Percentiles rank a stretch among this genome's conserved stretches.
These are phyloP conservation scores for Dalbergia cochinchinensis DNA, from an alignment of 306 rosid genomes.

Conservation along the genomic window DNA sequence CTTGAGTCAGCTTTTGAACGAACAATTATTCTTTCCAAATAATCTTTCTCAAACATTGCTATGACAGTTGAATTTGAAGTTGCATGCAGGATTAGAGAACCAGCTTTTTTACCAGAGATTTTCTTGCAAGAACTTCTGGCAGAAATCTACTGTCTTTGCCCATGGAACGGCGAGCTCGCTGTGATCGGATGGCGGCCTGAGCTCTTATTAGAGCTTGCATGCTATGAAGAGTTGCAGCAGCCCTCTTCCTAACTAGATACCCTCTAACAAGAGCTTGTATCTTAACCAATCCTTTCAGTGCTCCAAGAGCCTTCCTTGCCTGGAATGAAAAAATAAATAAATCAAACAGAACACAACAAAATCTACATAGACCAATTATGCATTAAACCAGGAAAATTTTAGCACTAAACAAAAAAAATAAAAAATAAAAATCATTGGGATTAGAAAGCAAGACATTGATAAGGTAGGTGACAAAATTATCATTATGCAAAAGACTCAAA, in stretches of 20 bases:
- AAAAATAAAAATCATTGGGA: too few species aligned
- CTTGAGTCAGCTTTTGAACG: not conserved
- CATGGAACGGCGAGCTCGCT: constrained; percentile 86
- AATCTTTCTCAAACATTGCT: not conserved
- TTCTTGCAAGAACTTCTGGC: constrained; percentile 66
- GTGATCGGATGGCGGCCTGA: constrained; percentile 71
- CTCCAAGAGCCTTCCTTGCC: constrained; percentile 94
- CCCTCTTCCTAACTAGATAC: constrained; percentile 83
- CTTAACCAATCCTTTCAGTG: constrained; percentile 87
- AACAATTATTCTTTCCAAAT: not conserved
- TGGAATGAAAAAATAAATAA: constrained; percentile 33
- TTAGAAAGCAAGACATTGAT: too few species aligned
- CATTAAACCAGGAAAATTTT: not conserved
- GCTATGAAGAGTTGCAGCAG: constrained; percentile 87
- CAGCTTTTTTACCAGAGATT: constrained; percentile 57
- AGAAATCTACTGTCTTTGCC: constrained; percentile 65
- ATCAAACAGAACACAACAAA: not conserved
- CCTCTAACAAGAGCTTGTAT: constrained; percentile 96
- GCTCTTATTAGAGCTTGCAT: constrained; percentile 97
- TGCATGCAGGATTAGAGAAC: not conserved
- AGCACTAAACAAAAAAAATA: too few species aligned
- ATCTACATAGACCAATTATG: not conserved
- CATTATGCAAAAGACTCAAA: too few species aligned
- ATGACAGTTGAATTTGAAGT: not conserved
- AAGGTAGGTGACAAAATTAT: too few species aligned